Evolutionary conservation across 495 filamentous ascomycete genomes (phyloP).

Genomic region (Neurospora sp.): DNA sequence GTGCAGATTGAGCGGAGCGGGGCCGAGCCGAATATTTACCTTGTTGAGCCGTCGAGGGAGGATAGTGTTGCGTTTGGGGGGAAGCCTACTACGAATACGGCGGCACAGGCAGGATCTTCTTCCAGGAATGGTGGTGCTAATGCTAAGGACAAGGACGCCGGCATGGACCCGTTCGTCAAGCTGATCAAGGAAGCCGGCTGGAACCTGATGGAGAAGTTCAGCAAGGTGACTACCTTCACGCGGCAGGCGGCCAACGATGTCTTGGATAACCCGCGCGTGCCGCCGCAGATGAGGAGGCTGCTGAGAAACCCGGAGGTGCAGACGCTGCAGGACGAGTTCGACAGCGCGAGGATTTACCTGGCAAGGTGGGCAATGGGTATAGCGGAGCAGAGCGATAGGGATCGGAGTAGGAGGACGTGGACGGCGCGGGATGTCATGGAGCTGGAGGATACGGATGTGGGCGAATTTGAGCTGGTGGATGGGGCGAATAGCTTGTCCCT

Average conservation of each 20-base stretch:
- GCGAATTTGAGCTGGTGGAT: slow-evolving; percentile 91
- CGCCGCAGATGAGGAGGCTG: slow-evolving; percentile 74
- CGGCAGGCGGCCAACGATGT: slow-evolving; percentile 84
- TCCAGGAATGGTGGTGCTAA: slow-evolving; percentile 15
- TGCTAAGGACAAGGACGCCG: slow-evolving; percentile 43
- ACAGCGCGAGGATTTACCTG: slow-evolving; percentile 86
- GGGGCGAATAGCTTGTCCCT: slow-evolving; percentile 62
- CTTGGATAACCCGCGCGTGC: slow-evolving; percentile 76
- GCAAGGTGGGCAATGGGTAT: slow-evolving; percentile 98
- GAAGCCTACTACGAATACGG: slow-evolving; percentile 32
- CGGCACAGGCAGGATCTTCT: slow-evolving; percentile 9
- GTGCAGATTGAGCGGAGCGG: slow-evolving; percentile 69
- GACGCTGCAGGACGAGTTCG: slow-evolving; percentile 91
- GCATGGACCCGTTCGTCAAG: slow-evolving; percentile 94
- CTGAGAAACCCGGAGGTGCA: slow-evolving; percentile 92
- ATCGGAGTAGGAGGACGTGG: slow-evolving; percentile 77
- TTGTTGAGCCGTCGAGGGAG: slow-evolving; percentile 77
- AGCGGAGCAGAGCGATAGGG: slow-evolving; percentile 86
- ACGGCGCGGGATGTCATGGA: slow-evolving; percentile 86
- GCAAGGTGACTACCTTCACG: slow-evolving; percentile 93
- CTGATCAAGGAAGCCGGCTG: slow-evolving; percentile 91
- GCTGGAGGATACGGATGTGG: slow-evolving; percentile 86
- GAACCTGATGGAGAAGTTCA: slow-evolving; percentile 90
- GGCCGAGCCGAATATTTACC: slow-evolving; percentile 78
- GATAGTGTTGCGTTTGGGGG: slow-evolving; percentile 74